Percentiles rank a stretch among this genome's conserved stretches.
These are phyloP conservation scores for Panicum virgatum DNA, from an alignment of 202 grass and related monocot genomes.

Conservation along the genomic window DNA sequence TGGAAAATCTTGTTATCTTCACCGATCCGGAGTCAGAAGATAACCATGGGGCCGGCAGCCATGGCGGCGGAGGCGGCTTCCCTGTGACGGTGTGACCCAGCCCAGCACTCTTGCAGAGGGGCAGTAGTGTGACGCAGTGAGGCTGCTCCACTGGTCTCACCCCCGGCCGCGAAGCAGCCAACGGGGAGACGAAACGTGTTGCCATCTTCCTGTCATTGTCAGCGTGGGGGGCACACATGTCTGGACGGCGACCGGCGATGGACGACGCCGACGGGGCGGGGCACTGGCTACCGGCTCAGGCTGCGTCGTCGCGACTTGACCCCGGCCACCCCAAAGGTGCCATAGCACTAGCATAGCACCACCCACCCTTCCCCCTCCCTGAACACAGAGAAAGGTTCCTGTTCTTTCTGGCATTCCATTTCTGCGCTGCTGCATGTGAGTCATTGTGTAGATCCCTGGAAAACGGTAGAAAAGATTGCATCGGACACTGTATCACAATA, in stretches of 20 bases:
- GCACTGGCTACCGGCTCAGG: background rate
- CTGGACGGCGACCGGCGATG: slow-evolving; percentile 29
- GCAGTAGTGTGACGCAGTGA: background rate
- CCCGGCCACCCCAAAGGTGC: slow-evolving; percentile 30
- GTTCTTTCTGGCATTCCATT: background rate
- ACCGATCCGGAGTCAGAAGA: background rate
- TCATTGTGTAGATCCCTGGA: background rate
- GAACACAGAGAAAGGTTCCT: background rate
- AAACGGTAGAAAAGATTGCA: no score
- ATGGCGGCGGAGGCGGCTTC: background rate
- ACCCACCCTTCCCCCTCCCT: no score
- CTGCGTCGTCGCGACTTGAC: slow-evolving; percentile 45
- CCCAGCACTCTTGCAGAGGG: background rate
- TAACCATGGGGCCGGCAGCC: background rate
- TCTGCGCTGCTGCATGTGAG: background rate
- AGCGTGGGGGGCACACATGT: slow-evolving; percentile 19
- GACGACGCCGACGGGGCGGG: background rate
- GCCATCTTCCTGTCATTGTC: background rate
- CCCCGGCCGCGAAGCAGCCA: background rate
- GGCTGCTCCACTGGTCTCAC: background rate
- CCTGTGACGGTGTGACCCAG: background rate
- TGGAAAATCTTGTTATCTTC: background rate
- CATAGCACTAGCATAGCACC: no score
- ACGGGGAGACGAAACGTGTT: slow-evolving; percentile 44
- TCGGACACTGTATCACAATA: no score